Conservation (phyloP, 1,284 basidiomycete genomes). For the Melampsora abietis-canadensis region DNA sequence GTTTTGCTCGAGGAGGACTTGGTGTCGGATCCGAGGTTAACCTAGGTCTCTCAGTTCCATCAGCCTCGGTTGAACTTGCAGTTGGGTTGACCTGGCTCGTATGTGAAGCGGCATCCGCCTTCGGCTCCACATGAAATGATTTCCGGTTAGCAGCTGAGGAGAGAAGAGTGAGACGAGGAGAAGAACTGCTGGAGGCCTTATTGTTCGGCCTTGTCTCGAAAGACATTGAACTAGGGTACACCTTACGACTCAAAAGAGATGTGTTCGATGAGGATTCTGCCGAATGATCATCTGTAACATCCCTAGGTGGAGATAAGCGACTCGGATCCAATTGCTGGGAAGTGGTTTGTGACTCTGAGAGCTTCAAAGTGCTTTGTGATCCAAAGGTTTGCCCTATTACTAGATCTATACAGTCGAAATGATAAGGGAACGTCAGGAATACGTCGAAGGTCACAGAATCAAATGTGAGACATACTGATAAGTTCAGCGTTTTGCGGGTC, state of each 20-base stretch:
- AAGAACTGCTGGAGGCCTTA: too few species aligned
- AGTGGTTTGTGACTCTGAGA: neutral
- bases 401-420: neutral
- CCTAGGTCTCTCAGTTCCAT: neutral
- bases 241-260: conserved; percentile 15
- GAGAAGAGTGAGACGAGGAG: too few species aligned
- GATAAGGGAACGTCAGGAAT: neutral
- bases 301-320: neutral
- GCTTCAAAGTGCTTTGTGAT: conserved; percentile 15
- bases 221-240: conserved; percentile 28
- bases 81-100: too few species aligned
- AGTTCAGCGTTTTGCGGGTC: conserved; percentile 24
- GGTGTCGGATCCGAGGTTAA: neutral
- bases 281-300: too few species aligned
- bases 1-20: neutral
- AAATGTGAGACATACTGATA: conserved; percentile 16
- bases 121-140: too few species aligned
- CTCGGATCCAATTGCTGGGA: neutral
- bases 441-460: neutral
- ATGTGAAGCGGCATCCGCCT: too few species aligned
- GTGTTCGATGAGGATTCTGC: too few species aligned
- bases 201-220: neutral
- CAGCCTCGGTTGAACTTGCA: too few species aligned
- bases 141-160: too few species aligned
- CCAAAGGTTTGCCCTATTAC: conserved; percentile 23